These are phyloP conservation scores for Paramecium tetraurelia DNA, from an alignment of 73 alveolate species.

Conservation along the genomic window DNA sequence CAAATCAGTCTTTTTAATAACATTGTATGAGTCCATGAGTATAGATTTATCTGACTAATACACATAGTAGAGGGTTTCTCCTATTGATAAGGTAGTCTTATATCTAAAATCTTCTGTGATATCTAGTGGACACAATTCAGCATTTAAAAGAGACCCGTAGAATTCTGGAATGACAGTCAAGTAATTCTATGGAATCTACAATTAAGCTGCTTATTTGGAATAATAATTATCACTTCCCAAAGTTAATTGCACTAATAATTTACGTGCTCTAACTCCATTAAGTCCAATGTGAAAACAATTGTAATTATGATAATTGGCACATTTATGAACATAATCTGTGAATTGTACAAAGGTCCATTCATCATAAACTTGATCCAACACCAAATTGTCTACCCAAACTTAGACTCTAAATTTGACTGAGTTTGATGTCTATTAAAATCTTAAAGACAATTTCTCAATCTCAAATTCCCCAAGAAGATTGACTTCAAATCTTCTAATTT, in stretches of 20 bases:
- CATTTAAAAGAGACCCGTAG: constrained; percentile 6
- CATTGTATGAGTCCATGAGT: constrained; percentile 21
- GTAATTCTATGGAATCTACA: background rate
- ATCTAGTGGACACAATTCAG: background rate
- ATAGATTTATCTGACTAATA: background rate
- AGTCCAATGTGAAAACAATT: constrained; percentile 10
- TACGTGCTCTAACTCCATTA: background rate
- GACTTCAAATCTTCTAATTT: constrained; percentile 10
- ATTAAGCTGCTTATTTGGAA: background rate
- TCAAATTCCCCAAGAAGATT: constrained; percentile 20
- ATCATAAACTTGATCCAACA: background rate
- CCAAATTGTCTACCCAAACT: constrained; percentile 14
- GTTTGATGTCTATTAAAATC: background rate
- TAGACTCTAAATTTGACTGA: background rate
- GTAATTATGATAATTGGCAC: background rate
- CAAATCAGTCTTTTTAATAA: background rate
- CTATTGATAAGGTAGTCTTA: background rate
- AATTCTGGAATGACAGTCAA: constrained; percentile 14
- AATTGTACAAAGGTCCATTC: constrained; percentile 33
- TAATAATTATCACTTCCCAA: background rate
- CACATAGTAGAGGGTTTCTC: background rate
- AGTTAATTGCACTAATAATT: background rate
- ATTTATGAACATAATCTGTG: constrained; percentile 15
- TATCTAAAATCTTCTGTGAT: background rate
- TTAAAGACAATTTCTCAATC: background rate